Percentiles rank a stretch among this genome's conserved stretches.
phyloP scores from a whole-genome alignment of 202 grass and related monocot species.

The Schoenoplectus triqueter region DNA sequence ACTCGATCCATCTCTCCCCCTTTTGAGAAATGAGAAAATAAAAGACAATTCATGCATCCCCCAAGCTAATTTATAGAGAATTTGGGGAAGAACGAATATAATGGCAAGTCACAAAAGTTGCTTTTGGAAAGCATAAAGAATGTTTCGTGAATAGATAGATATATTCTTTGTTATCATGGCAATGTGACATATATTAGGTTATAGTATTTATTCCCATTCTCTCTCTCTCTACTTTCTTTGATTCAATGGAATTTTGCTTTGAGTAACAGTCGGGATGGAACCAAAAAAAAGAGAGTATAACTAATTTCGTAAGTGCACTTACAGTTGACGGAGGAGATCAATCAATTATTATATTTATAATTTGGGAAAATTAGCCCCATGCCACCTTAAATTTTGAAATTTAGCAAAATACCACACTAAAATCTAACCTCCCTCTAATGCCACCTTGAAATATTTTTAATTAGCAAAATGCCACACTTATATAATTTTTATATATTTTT shows the following conservation, averaged over 20 bases:
- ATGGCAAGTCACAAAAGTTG: constrained; percentile 20
- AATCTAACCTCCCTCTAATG: no score
- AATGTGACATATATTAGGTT: not conserved
- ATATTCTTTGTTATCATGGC: constrained; percentile 38
- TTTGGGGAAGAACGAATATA: constrained; percentile 25
- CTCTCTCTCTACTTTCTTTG: constrained; percentile 29
- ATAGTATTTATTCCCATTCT: constrained; percentile 29
- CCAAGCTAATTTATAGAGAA: constrained; percentile 27
- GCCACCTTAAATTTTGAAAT: no score
- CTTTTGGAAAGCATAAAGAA: constrained; percentile 34
- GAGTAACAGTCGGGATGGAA: constrained; percentile 12
- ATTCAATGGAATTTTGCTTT: constrained; percentile 37
- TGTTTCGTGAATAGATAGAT: constrained; percentile 28
- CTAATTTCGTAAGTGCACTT: not conserved
- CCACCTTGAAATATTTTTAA: no score
- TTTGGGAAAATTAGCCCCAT: not conserved
- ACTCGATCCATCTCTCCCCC: constrained; percentile 36
- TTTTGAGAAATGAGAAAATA: constrained; percentile 13
- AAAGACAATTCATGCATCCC: not conserved
- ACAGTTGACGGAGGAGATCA: constrained; percentile 5
- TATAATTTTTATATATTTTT: no score
- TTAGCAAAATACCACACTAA: no score
- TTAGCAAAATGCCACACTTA: no score
- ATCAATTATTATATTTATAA: not conserved
- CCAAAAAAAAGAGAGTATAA: constrained; percentile 6